Evolutionary conservation across 83 land plant genomes (phyloP), one percentile per base, ranked within the genome.

Genomic region (Larix sibirica): DNA sequence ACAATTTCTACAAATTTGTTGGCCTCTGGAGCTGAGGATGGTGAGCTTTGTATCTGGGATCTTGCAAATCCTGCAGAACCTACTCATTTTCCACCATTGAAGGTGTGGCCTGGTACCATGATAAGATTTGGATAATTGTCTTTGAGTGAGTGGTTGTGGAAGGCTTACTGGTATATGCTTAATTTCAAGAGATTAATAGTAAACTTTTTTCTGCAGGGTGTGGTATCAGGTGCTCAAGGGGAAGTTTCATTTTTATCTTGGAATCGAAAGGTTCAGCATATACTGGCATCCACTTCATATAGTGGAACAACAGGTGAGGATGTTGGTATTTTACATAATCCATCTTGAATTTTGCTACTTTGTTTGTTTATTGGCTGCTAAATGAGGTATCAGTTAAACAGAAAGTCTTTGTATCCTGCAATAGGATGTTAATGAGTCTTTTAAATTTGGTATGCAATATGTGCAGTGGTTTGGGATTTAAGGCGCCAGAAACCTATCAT

Each of bases 1-100:
- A 20, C 80, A 3, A 80, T 74, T 73, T 50, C 95, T 20, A 97
- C 98, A 69, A 91, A 97, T 80, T 74, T 94, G 40, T 97, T 97
- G 81, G 99, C 99, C 70, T 96, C 99, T 87, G 99, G 99, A 2
- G 99, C 93, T 73, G 99, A 93, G 81, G 97, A 93, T 80, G 99
- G 99, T 56, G 97, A 91, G 65, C 78, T 97, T 47, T 89, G 89
- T 81, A 91, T 97, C 7, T 97, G 99, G 98, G 97, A 97, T 89
- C 69, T 96, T 62, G 59, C 85, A 75, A 83, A 85, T 28, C 98
- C 99, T 17, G 5, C 85, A 44, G 86, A 89, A 17, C 93, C 97
- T 42, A 79, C 82, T 9, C 94, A 84, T 79, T 97, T 82, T 82
- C 98, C 99, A 58, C 76, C 97, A 13, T 91, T 97, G 7, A 92